phyloP scores from a whole-genome alignment of 805 yeast species.

The Candida sonorensis region DNA sequence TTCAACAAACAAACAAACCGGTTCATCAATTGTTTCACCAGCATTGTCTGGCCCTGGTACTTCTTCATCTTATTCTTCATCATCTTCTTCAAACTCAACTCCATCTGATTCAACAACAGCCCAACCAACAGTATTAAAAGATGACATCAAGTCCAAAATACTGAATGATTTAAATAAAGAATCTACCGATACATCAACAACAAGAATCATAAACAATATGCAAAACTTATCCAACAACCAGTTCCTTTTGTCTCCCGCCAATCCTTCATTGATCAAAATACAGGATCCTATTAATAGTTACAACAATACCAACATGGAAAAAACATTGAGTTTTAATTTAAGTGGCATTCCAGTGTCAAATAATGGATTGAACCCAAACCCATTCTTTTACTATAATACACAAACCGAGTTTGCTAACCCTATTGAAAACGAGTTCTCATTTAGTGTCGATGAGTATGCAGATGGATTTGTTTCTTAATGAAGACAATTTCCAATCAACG shows the following conservation, averaged over 20 bases:
- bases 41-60: background rate
- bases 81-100: background rate
- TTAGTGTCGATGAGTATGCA: slow-evolving; percentile 17
- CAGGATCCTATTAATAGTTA: background rate
- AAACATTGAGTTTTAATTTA: no score
- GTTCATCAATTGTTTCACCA: no score
- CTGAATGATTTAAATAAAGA: slow-evolving; percentile 1
- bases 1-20: no score
- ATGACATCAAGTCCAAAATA: background rate
- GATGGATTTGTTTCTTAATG: slow-evolving; percentile 3
- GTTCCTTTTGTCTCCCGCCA: no score
- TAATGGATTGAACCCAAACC: background rate
- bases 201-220: no score
- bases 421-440: slow-evolving; percentile 17
- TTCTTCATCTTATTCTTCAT: background rate
- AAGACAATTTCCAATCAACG: background rate
- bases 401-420: slow-evolving; percentile 6
- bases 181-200: no score
- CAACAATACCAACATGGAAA: background rate
- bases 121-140: background rate
- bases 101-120: background rate
- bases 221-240: no score
- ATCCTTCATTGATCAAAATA: background rate
- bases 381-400: slow-evolving; percentile 5
- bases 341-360: background rate